These are phyloP conservation scores for Polytrichum formosum DNA, from an alignment of 225 moss, liverwort and hornwort species.

Conservation along the genomic window DNA sequence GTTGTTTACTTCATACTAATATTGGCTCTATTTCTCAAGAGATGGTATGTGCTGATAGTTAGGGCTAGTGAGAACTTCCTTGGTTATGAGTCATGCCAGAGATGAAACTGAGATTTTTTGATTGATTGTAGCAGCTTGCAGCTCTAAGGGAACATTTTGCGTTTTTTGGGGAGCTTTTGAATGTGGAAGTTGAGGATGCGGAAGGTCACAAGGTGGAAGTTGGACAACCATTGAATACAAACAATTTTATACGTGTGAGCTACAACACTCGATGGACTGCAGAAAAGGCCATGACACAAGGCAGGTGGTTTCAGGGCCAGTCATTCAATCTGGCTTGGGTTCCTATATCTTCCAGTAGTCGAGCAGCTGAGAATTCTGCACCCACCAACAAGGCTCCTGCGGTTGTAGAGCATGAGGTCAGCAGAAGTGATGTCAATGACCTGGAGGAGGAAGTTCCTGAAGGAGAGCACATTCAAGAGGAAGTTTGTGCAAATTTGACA, in stretches of 20 bases:
- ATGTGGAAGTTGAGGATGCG: constrained; percentile 70
- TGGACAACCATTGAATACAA: constrained; percentile 41
- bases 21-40: neutral
- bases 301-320: constrained; percentile 90
- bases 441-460: constrained; percentile 19
- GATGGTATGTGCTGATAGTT: neutral
- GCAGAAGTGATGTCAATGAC: constrained; percentile 32
- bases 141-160: constrained; percentile 81
- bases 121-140: constrained; percentile 50
- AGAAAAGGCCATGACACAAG: constrained; percentile 82
- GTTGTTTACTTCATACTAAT: too few relatives aligned
- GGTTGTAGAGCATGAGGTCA: constrained; percentile 29
- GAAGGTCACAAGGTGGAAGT: constrained; percentile 51
- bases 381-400: constrained; percentile 15
- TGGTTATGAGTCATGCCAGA: neutral
- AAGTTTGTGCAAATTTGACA: constrained; percentile 14
- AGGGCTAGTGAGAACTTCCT: neutral
- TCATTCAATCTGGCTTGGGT: constrained; percentile 78
- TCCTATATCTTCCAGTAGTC: constrained; percentile 39
- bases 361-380: constrained; percentile 36
- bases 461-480: constrained; percentile 24
- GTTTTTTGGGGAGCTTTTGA: constrained; percentile 75
- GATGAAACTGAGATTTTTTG: neutral
- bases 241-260: constrained; percentile 55
- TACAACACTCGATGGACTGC: constrained; percentile 78